These are phyloP conservation scores for Yarrowia sp. DNA, from an alignment of 805 yeast genomes.

Conservation along the genomic window DNA sequence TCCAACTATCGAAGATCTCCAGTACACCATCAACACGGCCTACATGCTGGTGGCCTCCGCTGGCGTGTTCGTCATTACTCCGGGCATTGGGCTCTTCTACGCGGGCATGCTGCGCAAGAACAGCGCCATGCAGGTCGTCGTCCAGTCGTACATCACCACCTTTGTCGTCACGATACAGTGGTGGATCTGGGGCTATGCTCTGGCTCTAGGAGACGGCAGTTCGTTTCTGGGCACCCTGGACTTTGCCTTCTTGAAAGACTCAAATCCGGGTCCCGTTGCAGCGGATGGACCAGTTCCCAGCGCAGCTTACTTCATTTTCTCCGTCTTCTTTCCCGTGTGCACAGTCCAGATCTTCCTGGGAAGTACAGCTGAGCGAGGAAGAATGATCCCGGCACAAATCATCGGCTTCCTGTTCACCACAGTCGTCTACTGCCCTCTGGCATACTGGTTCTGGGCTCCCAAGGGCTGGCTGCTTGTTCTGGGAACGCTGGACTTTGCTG, in stretches of 20 bases:
- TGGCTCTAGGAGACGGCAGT: conserved; percentile 83
- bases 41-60: conserved; percentile 60
- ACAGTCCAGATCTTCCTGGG: conserved; percentile 12
- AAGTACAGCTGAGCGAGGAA: conserved; percentile 56
- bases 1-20: background rate
- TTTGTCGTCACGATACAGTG: conserved; percentile 86
- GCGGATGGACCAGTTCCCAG: conserved; percentile 5
- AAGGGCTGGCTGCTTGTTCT: conserved; percentile 61
- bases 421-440: conserved; percentile 68
- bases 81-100: conserved; percentile 90
- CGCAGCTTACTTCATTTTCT: conserved; percentile 5
- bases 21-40: conserved; percentile 54
- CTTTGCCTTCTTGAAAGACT: background rate
- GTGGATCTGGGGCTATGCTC: conserved; percentile 98
- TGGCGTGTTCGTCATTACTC: conserved; percentile 88
- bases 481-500: conserved; percentile 70
- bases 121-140: conserved; percentile 85
- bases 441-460: conserved; percentile 72
- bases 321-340: conserved; percentile 10
- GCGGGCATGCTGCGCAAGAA: conserved; percentile 93
- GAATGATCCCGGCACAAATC: conserved; percentile 67
- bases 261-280: background rate
- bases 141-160: conserved; percentile 91
- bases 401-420: conserved; percentile 68
- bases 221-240: conserved; percentile 51